Evolutionary conservation across 2,329 filamentous ascomycete genomes (phyloP).

Genomic region (Monilinia laxa): DNA sequence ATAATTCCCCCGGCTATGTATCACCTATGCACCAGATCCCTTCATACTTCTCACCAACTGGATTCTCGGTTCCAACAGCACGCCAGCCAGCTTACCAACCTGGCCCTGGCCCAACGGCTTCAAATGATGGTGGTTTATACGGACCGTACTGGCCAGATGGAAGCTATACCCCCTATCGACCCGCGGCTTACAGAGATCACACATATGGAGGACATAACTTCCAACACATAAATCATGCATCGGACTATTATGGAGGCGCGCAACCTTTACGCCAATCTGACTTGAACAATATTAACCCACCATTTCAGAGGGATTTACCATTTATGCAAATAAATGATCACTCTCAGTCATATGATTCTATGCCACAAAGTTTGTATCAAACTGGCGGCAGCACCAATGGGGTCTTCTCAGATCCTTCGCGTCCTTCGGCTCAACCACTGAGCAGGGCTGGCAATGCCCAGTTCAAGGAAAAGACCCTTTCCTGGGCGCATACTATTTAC

Average conservation of each 20-base stretch:
- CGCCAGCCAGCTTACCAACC: slow-evolving; percentile 59
- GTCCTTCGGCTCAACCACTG: slow-evolving; percentile 32
- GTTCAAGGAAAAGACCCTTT: slow-evolving; percentile 68
- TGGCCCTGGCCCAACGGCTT: slow-evolving; percentile 56
- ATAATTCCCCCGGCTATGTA: slow-evolving; percentile 34
- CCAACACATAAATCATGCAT: slow-evolving; percentile 1
- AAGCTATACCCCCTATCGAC: slow-evolving; percentile 53
- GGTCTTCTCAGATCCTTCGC: slow-evolving; percentile 26
- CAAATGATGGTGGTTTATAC: slow-evolving; percentile 56
- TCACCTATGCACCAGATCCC: slow-evolving; percentile 31
- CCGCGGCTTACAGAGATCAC: slow-evolving; percentile 55
- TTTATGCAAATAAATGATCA: slow-evolving; percentile 9
- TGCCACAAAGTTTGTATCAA: slow-evolving; percentile 20
- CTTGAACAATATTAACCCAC: slow-evolving; percentile 14
- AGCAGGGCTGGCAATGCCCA: slow-evolving; percentile 42
- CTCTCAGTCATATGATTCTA: slow-evolving; percentile 19
- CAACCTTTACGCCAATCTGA: slow-evolving; percentile 24
- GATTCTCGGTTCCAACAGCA: slow-evolving; percentile 55
- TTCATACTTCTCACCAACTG: slow-evolving; percentile 41
- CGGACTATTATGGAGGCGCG: slow-evolving; percentile 19
- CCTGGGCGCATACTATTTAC: slow-evolving; percentile 71
- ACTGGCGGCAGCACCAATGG: slow-evolving; percentile 12
- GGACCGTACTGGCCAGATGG: slow-evolving; percentile 65
- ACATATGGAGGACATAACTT: slow-evolving; percentile 40
- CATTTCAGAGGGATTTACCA: slow-evolving; percentile 14